A percentile compares a stretch with the other conserved stretches of the same genome.
Conservation (phyloP, 352 stramenopile species). For the Phytophthora cryptogea region DNA sequence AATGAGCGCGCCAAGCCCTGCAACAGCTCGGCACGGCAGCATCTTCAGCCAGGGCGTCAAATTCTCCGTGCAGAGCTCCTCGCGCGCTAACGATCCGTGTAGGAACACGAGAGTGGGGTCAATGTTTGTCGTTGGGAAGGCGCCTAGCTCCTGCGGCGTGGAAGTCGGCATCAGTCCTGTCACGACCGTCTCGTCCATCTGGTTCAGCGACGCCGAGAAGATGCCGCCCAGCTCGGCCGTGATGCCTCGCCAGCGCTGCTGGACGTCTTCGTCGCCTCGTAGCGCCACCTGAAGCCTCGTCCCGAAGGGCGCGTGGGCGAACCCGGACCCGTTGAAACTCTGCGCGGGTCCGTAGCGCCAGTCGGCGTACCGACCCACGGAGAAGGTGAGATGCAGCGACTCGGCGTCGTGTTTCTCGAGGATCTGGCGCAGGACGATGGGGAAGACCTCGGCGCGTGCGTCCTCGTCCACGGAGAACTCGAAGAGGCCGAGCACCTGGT, state of each 20-base stretch:
- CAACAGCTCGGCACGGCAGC: constrained; percentile 70
- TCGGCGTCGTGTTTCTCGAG: constrained; percentile 71
- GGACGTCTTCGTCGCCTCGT: constrained; percentile 18
- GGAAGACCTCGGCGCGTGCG: constrained; percentile 32
- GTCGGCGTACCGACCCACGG: constrained; percentile 60
- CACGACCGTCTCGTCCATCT: constrained; percentile 69
- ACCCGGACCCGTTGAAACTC: constrained; percentile 14
- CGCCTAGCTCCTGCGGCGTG: constrained; percentile 13
- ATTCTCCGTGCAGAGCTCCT: constrained; percentile 90
- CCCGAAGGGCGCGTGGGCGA: constrained; percentile 61
- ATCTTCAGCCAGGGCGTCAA: constrained; percentile 90
- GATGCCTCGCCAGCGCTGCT: constrained; percentile 64
- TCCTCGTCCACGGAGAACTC: constrained; percentile 45
- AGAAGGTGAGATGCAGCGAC: constrained; percentile 71
- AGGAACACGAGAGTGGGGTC: constrained; percentile 38
- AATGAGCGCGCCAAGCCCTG: constrained; percentile 70
- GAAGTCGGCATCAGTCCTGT: constrained; percentile 18
- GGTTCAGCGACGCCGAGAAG: constrained; percentile 84
- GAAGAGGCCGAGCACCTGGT: constrained; percentile 64
- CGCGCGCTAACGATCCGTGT: constrained; percentile 70
- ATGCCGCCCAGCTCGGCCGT: constrained; percentile 77
- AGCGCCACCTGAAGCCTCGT: constrained; percentile 65
- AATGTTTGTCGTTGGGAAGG: constrained; percentile 9
- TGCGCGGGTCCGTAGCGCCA: constrained; percentile 47
- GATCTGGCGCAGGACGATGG: constrained; percentile 69